phyloP scores from a whole-genome alignment of 2,329 filamentous ascomycete genomes.

The Paramyrothecium roridum region DNA sequence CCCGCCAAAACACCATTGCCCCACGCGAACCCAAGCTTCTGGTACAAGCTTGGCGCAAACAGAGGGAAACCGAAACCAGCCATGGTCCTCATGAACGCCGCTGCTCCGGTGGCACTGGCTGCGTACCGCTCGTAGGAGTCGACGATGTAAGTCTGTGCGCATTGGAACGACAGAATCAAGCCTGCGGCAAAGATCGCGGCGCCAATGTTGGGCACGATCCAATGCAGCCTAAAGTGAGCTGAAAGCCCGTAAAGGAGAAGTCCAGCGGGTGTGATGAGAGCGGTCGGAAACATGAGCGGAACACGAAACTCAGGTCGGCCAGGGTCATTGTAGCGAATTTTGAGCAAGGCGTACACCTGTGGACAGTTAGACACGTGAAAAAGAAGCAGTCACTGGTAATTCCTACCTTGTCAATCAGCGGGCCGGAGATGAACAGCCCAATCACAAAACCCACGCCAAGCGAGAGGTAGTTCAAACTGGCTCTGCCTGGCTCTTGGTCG shows the following conservation, averaged over 20 bases:
- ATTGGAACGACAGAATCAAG: conserved; percentile 54
- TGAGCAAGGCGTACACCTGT: conserved; percentile 22
- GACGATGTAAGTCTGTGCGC: conserved; percentile 56
- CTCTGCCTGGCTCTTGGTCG: conserved; percentile 38
- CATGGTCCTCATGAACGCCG: conserved; percentile 52
- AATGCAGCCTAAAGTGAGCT: conserved; percentile 37
- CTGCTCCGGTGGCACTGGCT: conserved; percentile 44
- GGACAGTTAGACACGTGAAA: not conserved
- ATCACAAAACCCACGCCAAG: conserved; percentile 51
- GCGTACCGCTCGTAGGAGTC: conserved; percentile 42
- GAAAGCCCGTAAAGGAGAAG: conserved; percentile 49
- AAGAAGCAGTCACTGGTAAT: not conserved
- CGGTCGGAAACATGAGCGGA: conserved; percentile 29
- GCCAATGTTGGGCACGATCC: conserved; percentile 57
- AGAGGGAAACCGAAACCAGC: conserved; percentile 57
- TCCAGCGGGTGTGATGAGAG: conserved; percentile 40
- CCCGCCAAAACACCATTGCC: conserved; percentile 32
- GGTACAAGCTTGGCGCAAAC: conserved; percentile 45
- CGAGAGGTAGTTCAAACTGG: conserved; percentile 51
- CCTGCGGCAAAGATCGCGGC: conserved; percentile 43
- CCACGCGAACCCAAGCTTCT: conserved; percentile 40
- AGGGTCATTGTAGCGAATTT: conserved; percentile 17
- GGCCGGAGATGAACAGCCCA: conserved; percentile 49
- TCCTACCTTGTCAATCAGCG: conserved; percentile 27
- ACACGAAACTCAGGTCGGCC: conserved; percentile 30